phyloP scores from a whole-genome alignment of 441 rosid species.

The Brassica hybrid region DNA sequence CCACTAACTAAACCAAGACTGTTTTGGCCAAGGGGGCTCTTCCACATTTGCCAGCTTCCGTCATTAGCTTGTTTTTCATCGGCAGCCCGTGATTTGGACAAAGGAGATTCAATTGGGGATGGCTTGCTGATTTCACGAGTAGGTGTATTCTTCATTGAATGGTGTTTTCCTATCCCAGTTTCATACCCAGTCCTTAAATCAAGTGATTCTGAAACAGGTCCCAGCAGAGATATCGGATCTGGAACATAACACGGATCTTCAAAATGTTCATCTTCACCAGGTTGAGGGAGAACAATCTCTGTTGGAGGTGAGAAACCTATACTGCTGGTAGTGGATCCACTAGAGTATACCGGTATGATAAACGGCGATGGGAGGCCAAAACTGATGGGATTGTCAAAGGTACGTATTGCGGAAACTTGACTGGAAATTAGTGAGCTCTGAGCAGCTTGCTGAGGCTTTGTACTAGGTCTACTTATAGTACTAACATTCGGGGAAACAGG shows the following conservation, averaged over 20 bases:
- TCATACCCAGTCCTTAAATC: constrained; percentile 66
- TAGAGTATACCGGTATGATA: constrained; percentile 50
- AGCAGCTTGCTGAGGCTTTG: constrained; percentile 57
- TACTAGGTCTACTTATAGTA: constrained; percentile 74
- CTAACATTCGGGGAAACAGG: constrained; percentile 59
- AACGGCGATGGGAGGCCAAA: constrained; percentile 90
- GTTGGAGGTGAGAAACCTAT: constrained; percentile 71
- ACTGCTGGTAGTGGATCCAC: constrained; percentile 55
- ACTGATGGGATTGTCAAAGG: constrained; percentile 82
- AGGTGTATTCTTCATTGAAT: constrained; percentile 24
- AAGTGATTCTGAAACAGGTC: constrained; percentile 96
- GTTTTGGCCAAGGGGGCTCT: constrained; percentile 76
- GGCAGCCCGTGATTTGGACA: constrained; percentile 52
- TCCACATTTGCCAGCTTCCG: constrained; percentile 98
- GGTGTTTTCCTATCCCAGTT: constrained; percentile 50
- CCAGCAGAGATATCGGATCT: constrained; percentile 82
- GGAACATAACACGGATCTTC: constrained; percentile 96
- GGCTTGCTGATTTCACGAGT: constrained; percentile 69
- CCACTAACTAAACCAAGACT: constrained; percentile 3
- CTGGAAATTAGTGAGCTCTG: constrained; percentile 55
- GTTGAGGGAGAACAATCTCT: constrained; percentile 55
- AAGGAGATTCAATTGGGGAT: constrained; percentile 94
- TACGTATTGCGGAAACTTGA: constrained; percentile 58
- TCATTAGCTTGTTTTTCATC: constrained; percentile 71
- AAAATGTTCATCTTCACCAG: constrained; percentile 76